Evolutionary conservation across 768 basidiomycete species (phyloP).

Genomic region (Candolleomyces efflorescens): DNA sequence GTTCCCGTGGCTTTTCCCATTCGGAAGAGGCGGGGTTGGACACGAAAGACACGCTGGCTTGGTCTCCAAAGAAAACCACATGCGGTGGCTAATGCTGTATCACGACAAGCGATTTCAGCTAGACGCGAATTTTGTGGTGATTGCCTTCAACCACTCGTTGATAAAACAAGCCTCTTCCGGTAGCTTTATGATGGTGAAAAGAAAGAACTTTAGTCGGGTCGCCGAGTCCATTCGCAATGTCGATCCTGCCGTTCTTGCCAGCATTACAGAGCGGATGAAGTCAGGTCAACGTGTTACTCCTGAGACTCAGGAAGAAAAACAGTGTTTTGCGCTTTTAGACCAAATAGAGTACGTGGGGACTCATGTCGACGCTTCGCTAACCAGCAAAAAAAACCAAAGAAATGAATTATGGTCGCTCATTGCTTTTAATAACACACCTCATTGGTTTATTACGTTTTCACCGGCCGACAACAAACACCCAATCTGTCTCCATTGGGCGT

Average conservation of each 20-base stretch:
- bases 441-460: neutral
- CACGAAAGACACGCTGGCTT: neutral
- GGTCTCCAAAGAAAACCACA: constrained; percentile 18
- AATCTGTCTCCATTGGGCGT: neutral
- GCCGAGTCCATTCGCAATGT: constrained; percentile 14
- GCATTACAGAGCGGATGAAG: neutral
- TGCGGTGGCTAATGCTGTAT: constrained; percentile 25
- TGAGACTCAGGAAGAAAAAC: neutral
- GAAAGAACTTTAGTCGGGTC: constrained; percentile 17
- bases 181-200: constrained; percentile 11
- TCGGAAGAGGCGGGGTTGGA: constrained; percentile 8
- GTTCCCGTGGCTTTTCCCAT: constrained; percentile 6
- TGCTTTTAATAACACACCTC: neutral
- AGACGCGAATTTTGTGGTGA: constrained; percentile 24
- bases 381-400: neutral
- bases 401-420: constrained; percentile 3
- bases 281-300: neutral
- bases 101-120: constrained; percentile 32
- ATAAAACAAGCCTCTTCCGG: constrained; percentile 17
- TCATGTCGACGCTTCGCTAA: neutral
- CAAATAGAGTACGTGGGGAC: neutral
- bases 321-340: neutral
- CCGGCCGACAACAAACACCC: neutral
- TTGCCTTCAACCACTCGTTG: constrained; percentile 29
- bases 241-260: too few species aligned